Conservation (phyloP, 495 filamentous ascomycete species). For the Staphylotrichum tortipilum region DNA sequence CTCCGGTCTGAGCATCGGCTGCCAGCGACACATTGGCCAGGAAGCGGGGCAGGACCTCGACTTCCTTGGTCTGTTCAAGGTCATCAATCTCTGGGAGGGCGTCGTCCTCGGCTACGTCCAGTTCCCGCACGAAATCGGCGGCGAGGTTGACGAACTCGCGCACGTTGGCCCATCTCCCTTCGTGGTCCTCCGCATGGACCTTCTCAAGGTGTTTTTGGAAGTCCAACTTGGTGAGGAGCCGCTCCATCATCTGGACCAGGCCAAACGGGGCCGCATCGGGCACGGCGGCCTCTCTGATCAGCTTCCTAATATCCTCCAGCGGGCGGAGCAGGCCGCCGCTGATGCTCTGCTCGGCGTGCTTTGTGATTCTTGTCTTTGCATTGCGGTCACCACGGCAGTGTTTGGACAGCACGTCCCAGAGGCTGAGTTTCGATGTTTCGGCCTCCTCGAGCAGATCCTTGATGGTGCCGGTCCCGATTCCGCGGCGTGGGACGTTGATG, state of each 20-base stretch:
- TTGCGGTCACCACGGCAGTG: slow-evolving; percentile 61
- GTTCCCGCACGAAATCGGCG: slow-evolving; percentile 51
- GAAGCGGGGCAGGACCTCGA: slow-evolving; percentile 68
- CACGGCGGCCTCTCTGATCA: slow-evolving; percentile 39
- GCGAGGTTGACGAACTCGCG: slow-evolving; percentile 77
- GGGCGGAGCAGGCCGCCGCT: slow-evolving; percentile 36
- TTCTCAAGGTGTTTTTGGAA: slow-evolving; percentile 66
- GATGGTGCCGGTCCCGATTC: slow-evolving; percentile 74
- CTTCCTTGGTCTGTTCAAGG: slow-evolving; percentile 57
- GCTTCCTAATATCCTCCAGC: slow-evolving; percentile 54
- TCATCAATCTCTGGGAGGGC: slow-evolving; percentile 69
- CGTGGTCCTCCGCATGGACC: slow-evolving; percentile 65
- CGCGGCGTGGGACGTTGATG: slow-evolving; percentile 75
- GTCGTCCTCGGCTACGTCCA: slow-evolving; percentile 49
- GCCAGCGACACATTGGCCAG: slow-evolving; percentile 84
- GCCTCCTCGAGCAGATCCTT: slow-evolving; percentile 65
- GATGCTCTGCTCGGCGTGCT: slow-evolving; percentile 52
- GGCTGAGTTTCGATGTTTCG: slow-evolving; percentile 54
- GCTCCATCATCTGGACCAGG: slow-evolving; percentile 63
- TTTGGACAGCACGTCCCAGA: slow-evolving; percentile 67
- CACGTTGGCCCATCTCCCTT: slow-evolving; percentile 83
- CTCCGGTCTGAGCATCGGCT: slow-evolving; percentile 59
- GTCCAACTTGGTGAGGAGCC: slow-evolving; percentile 61
- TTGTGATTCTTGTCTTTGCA: slow-evolving; percentile 59
- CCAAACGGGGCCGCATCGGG: slow-evolving; percentile 33